A percentile compares a stretch with the other conserved stretches of the same genome.
Conservation (phyloP, 2,329 filamentous ascomycete genomes). For the Piedraia hortae region DNA sequence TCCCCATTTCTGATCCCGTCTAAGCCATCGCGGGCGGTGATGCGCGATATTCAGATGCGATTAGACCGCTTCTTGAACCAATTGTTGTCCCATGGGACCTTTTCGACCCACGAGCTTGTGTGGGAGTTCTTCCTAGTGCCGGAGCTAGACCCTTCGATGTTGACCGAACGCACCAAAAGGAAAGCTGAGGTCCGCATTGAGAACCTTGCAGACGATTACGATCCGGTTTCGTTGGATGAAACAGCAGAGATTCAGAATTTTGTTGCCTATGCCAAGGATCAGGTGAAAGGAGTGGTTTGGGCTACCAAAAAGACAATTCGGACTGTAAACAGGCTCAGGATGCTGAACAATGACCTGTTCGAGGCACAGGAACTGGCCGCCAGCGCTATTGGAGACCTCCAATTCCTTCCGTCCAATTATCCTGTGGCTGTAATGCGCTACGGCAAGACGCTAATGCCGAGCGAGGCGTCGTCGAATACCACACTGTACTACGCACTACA, state of each 20-base stretch:
- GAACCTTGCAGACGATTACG: conserved; percentile 66
- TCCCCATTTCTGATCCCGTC: conserved; percentile 85
- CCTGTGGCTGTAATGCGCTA: conserved; percentile 46
- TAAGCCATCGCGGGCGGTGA: conserved; percentile 59
- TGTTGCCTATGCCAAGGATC: conserved; percentile 69
- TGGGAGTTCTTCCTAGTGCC: conserved; percentile 98
- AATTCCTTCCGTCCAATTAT: conserved; percentile 42
- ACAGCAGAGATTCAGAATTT: conserved; percentile 70
- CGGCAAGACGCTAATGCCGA: conserved; percentile 33
- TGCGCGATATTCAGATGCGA: conserved; percentile 65
- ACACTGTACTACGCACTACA: conserved; percentile 50
- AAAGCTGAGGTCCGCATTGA: conserved; percentile 67
- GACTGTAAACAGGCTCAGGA: conserved; percentile 44
- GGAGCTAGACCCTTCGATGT: conserved; percentile 69
- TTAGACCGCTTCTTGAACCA: conserved; percentile 74
- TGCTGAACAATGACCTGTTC: conserved; percentile 36
- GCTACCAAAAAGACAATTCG: conserved; percentile 61
- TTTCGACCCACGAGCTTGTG: conserved; percentile 84
- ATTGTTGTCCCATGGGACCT: conserved; percentile 67
- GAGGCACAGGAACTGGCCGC: conserved; percentile 32
- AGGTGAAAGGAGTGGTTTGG: conserved; percentile 59
- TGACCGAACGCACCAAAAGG: conserved; percentile 61
- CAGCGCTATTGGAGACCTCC: conserved; percentile 24
- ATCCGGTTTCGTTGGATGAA: conserved; percentile 36
- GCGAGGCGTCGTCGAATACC: conserved; percentile 44